Evolutionary conservation across 164 flowering plant species (phyloP), one percentile per base, ranked within the genome.

Genomic region (Vitis rotundifolia): DNA sequence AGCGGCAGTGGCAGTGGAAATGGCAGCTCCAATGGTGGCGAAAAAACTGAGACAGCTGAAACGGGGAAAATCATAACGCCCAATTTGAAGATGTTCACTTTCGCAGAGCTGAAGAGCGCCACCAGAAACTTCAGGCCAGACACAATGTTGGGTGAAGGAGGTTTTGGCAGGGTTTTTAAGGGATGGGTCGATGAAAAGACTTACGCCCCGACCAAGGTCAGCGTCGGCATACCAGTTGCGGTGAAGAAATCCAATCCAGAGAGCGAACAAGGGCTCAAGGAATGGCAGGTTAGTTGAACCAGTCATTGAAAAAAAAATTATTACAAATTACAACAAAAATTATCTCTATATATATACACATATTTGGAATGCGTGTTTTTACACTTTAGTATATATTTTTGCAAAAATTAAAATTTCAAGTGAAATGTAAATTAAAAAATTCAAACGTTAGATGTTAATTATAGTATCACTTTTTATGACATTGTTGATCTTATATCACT

Each of bases 141-240:
- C 31, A 72, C 85, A 3, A 61, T 86, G 63, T 60, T 88, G 18
- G 89, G 88, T 0, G 88, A 82, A 49, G 92, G 92, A 4, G 92
- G 89, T 4, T 88, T 88, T 31, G 92, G 92, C 0, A 65, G 69
- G 47, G 92, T 88, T 44, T 88, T 83, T 78, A 86, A 85, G 22
- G 92, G 92, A 8, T 86, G 87, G 87, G 49, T 88, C 1, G 89
- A 86, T 59, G 79, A 75, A 49, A 73, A 66, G 15, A 83, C 90
- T 1, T 69, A 57, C 4, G 86, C 81, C 0, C 90, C 92, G 8
- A 78, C 88, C 1, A 79, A 54, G 59, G 75, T 70, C 16, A 87
- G 86, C 2, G 64, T 68, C 37, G 92, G 92, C 8, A 78, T 86
- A 9, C 67, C 88, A 2, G 87, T 88, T 10, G 92, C 92, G 9